These are phyloP conservation scores for Sporothrix mexicana DNA, from an alignment of 2,329 filamentous ascomycete species.

Conservation along the genomic window DNA sequence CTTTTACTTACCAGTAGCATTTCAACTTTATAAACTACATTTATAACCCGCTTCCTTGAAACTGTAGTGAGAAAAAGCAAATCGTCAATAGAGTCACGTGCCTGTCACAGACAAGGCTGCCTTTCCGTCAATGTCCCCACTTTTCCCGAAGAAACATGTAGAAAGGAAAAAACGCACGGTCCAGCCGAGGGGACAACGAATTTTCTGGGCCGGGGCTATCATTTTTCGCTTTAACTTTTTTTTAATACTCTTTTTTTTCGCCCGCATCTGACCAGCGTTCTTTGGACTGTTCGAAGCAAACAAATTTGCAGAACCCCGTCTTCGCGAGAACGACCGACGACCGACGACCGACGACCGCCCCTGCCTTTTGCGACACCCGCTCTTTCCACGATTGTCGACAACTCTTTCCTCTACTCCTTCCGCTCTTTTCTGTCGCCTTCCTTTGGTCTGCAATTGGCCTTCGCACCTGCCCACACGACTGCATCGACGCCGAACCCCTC, in stretches of 20 bases:
- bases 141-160: conserved; percentile 25
- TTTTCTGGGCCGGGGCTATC: conserved; percentile 18
- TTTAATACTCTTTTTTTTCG: conserved; percentile 24
- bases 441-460: not conserved
- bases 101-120: not conserved
- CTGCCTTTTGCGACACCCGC: conserved; percentile 1
- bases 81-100: not conserved
- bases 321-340: conserved; percentile 22
- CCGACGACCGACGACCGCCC: conserved; percentile 11
- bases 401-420: not conserved
- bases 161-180: conserved; percentile 34
- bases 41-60: not conserved
- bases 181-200: conserved; percentile 32
- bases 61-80: not conserved
- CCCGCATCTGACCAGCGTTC: conserved; percentile 11
- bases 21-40: not conserved
- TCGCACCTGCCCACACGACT: not conserved
- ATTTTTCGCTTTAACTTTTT: conserved; percentile 30
- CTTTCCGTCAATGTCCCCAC: not conserved
- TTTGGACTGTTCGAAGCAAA: not conserved
- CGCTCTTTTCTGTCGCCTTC: not conserved
- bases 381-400: not conserved
- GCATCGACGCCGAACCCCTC: conserved; percentile 23
- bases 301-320: conserved; percentile 28
- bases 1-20: not conserved